Conservation (phyloP, 306 rosid genomes). For the Gynostemma pentaphyllum region DNA sequence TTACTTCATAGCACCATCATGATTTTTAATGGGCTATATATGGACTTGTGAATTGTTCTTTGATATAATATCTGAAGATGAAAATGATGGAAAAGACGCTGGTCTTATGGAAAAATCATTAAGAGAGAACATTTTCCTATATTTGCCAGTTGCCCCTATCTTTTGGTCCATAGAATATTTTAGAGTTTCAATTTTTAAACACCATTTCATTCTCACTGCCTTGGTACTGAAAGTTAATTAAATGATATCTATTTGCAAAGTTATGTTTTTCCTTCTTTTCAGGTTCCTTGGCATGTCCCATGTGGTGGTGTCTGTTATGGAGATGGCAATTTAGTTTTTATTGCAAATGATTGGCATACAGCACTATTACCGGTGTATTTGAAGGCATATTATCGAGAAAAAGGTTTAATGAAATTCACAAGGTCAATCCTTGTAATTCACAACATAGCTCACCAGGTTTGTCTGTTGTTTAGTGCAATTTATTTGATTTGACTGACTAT, state of each 20-base stretch:
- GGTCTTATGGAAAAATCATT: neutral
- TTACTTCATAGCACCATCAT: too few species aligned
- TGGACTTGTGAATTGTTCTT: neutral
- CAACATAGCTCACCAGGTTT: constrained; percentile 96
- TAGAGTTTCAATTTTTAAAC: neutral
- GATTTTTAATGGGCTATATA: too few species aligned
- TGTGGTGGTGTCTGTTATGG: constrained; percentile 96
- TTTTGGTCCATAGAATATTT: neutral
- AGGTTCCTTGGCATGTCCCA: constrained; percentile 96
- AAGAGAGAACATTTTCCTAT: neutral
- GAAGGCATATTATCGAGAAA: constrained; percentile 77
- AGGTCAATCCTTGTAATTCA: constrained; percentile 90
- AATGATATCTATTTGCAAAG: neutral
- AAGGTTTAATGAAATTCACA: constrained; percentile 66
- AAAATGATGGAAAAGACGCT: neutral
- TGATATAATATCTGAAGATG: neutral
- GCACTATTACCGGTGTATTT: constrained; percentile 88
- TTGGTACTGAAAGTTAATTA: neutral
- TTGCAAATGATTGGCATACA: constrained; percentile 98
- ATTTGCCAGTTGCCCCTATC: too few species aligned
- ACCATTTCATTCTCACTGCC: neutral
- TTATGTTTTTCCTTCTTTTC: constrained; percentile 15
- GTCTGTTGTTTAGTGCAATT: neutral
- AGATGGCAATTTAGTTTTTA: constrained; percentile 91
- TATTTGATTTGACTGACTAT: neutral